Evolutionary conservation across 2,329 filamentous ascomycete species (phyloP).

Genomic region (Alternaria brassicicola): DNA sequence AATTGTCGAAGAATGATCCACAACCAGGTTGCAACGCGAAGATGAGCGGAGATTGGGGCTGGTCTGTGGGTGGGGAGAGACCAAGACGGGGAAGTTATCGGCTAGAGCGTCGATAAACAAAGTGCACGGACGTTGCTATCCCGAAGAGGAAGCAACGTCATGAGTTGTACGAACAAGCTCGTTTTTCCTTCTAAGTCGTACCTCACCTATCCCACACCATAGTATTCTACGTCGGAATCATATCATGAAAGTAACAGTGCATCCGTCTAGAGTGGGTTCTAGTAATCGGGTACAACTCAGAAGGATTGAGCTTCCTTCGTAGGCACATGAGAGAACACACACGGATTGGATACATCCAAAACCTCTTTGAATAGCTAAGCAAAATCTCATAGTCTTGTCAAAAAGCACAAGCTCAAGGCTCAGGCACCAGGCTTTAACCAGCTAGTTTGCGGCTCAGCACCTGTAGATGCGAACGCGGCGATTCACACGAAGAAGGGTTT

Average conservation of each 20-base stretch:
- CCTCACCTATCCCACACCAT: background rate
- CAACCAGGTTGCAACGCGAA: conserved; percentile 4
- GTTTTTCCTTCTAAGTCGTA: too few species aligned
- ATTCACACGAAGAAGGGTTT: background rate
- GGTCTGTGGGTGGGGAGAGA: conserved; percentile 34
- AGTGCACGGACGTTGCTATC: conserved; percentile 18
- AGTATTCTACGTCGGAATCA: background rate
- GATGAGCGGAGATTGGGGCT: conserved; percentile 27
- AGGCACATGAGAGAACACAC: background rate
- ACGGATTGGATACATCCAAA: too few species aligned
- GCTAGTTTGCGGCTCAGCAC: background rate
- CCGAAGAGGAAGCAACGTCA: conserved; percentile 18
- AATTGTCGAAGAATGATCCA: conserved; percentile 11
- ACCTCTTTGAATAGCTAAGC: too few species aligned
- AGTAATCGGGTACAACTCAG: background rate
- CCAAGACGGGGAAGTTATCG: conserved; percentile 15
- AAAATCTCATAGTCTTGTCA: too few species aligned
- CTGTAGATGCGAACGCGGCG: background rate
- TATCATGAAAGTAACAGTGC: too few species aligned
- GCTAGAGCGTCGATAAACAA: conserved; percentile 28
- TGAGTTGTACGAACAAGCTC: background rate
- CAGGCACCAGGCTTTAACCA: background rate
- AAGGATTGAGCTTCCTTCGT: background rate
- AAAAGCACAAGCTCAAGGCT: background rate
- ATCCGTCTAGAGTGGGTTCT: too few species aligned